Percentiles rank a stretch among this genome's conserved stretches.
Conservation (phyloP, 2,329 filamentous ascomycete genomes). For the Fusarium acutatum region DNA sequence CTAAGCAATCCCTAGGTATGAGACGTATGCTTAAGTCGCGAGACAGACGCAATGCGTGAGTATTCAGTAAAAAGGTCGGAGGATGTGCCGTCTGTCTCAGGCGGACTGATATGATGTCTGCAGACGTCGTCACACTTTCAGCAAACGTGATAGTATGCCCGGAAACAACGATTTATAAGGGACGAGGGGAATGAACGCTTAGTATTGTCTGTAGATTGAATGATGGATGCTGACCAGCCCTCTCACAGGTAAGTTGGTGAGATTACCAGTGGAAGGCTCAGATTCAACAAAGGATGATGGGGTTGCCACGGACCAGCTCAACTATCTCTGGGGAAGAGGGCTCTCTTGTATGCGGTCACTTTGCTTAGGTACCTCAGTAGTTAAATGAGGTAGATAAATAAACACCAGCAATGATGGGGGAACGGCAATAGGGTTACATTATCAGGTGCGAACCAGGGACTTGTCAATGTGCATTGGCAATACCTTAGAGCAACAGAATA, state of each 20-base stretch:
- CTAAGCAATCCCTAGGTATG: slow-evolving; percentile 18
- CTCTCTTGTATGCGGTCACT: slow-evolving; percentile 27
- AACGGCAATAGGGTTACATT: slow-evolving; percentile 32
- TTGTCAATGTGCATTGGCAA: slow-evolving; percentile 27
- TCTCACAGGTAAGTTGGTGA: slow-evolving; percentile 1
- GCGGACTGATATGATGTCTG: slow-evolving; percentile 32
- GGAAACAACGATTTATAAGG: slow-evolving; percentile 8
- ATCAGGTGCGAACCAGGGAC: slow-evolving; percentile 33
- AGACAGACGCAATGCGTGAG: slow-evolving; percentile 27
- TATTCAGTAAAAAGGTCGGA: slow-evolving; percentile 14
- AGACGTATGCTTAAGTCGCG: slow-evolving; percentile 26
- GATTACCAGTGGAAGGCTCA: neutral
- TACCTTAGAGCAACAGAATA: slow-evolving; percentile 8
- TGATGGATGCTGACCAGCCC: slow-evolving; percentile 3
- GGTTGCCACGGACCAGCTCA: slow-evolving; percentile 18
- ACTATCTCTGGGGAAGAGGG: slow-evolving; percentile 24
- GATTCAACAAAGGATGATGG: slow-evolving; percentile 11
- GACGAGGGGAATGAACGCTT: neutral
- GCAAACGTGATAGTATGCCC: slow-evolving; percentile 9
- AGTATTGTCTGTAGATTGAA: slow-evolving; percentile 5
- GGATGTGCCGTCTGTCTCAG: slow-evolving; percentile 28
- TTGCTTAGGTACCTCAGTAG: neutral
- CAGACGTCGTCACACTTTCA: slow-evolving; percentile 34
- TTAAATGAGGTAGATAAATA: neutral
- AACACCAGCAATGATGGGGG: slow-evolving; percentile 23